Base-by-base conservation (phyloP, 495 filamentous ascomycete genomes). In the Penicillium pancosmium region DNA sequence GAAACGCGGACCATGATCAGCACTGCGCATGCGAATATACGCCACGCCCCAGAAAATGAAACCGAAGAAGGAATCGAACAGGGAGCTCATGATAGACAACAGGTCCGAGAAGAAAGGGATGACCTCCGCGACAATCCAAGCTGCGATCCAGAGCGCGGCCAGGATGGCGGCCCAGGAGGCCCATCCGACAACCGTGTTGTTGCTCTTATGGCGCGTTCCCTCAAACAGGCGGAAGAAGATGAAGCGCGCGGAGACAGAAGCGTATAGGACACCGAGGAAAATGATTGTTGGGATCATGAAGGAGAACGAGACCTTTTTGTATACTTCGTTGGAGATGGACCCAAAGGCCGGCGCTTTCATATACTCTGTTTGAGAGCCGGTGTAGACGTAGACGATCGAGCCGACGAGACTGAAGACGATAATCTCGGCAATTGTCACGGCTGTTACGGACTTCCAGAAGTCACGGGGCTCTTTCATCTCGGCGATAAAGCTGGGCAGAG, bases 31-130 rank as follows among this genome's bases (percentile, higher is more conserved):
- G 33, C 90, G 85, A 60, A 94, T 80, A 68, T 94, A 96, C 1
- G 91, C 91, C 5, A 90, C 83, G 31, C 91, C 91, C 91, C 91
- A 96, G 81, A 94, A 96, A 65, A 95, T 93, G 75, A 93, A 96
- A 16, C 91, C 91, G 59, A 96, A 96, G 77, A 94, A 95, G 23
- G 88, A 91, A 71, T 96, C 91, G 64, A 96, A 96, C 13, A 96
- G 82, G 16, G 90, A 90, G 61, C 90, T 93, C 90, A 95, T 92
- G 52, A 96, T 82, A 8, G 87, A 88, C 10, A 93, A 78, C 36
- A 96, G 78, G 52, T 90, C 89, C 25, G 87, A 87, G 77, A 96
- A 96, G 83, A 96, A 95, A 0, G 91, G 91, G 63, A 96, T 94
- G 48, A 93, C 89, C 63, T 94, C 89, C 2, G 91, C 90, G 60